A percentile compares a stretch with the other conserved stretches of the same genome.
These are phyloP conservation scores for Cerrena zonata DNA, from an alignment of 1,284 basidiomycete genomes.

Conservation along the genomic window DNA sequence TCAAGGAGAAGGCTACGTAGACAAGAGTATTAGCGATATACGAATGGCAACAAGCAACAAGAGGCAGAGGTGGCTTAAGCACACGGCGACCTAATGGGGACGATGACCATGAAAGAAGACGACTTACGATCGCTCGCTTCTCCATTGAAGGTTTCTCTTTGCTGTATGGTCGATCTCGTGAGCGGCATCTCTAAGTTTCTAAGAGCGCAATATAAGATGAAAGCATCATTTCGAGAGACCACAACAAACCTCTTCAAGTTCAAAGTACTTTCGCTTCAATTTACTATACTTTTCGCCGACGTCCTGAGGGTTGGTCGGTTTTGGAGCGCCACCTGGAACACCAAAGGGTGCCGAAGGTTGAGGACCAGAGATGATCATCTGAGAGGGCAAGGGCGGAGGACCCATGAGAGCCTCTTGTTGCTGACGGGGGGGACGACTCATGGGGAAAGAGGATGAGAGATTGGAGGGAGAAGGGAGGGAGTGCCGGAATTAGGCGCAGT, in stretches of 20 bases:
- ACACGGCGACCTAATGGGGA: neutral
- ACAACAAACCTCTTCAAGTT: conserved; percentile 58
- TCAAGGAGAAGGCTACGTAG: conserved; percentile 45
- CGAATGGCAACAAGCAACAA: neutral
- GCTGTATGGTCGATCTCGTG: conserved; percentile 49
- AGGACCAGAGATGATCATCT: conserved; percentile 22
- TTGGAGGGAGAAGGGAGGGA: conserved; percentile 14
- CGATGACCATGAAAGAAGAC: conserved; percentile 7
- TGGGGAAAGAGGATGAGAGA: conserved; percentile 18
- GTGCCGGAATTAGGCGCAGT: neutral
- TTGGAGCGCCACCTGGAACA: neutral
- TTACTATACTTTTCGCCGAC: conserved; percentile 55
- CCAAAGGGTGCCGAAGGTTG: conserved; percentile 24
- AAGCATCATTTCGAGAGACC: too few relatives aligned
- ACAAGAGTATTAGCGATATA: neutral
- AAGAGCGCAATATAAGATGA: too few relatives aligned
- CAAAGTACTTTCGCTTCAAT: conserved; percentile 56
- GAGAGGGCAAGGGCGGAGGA: conserved; percentile 37
- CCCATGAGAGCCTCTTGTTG: conserved; percentile 43
- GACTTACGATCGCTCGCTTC: conserved; percentile 55
- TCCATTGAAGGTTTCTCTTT: conserved; percentile 53
- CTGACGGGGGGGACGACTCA: conserved; percentile 24
- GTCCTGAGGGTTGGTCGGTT: conserved; percentile 37
- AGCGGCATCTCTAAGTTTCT: conserved; percentile 54
- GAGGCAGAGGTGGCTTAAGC: too few relatives aligned